These are phyloP conservation scores for Didymella keratinophila DNA, from an alignment of 2,329 filamentous ascomycete species.

Conservation along the genomic window DNA sequence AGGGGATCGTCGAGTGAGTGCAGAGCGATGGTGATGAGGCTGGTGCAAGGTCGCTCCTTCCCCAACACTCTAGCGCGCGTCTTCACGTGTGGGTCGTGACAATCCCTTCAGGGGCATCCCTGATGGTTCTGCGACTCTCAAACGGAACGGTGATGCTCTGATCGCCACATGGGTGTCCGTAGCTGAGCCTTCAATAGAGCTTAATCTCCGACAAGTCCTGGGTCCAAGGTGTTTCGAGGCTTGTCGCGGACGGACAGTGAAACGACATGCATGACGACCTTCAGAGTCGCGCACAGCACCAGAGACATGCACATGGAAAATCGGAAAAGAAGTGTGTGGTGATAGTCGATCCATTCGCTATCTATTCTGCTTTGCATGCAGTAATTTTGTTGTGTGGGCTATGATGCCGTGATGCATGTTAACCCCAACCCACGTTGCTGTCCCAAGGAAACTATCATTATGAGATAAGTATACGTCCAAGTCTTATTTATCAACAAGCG, in stretches of 20 bases:
- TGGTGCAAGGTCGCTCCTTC: not conserved
- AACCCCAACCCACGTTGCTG: not conserved
- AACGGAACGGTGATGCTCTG: not conserved
- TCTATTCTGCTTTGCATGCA: slow-evolving; percentile 2
- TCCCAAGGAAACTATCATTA: slow-evolving; percentile 16
- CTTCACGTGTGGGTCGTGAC: slow-evolving; percentile 3
- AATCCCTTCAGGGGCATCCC: not conserved
- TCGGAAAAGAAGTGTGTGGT: not conserved
- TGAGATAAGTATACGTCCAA: slow-evolving; percentile 17
- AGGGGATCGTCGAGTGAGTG: not conserved
- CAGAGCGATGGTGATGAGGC: not conserved
- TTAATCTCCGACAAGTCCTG: slow-evolving; percentile 9
- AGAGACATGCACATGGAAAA: not conserved
- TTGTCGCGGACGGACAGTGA: slow-evolving; percentile 10
- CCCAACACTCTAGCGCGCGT: slow-evolving; percentile 5
- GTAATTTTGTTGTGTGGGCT: not conserved
- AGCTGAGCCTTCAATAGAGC: not conserved
- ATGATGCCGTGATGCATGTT: not conserved
- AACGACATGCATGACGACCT: not conserved
- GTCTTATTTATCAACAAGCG: slow-evolving; percentile 12
- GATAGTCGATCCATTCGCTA: slow-evolving; percentile 9
- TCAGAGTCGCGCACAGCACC: not conserved
- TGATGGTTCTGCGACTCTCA: not conserved
- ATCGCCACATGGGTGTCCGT: not conserved
- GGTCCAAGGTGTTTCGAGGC: slow-evolving; percentile 14